These are phyloP conservation scores for Amanita muscaria DNA, from an alignment of 768 basidiomycete genomes.

Conservation along the genomic window DNA sequence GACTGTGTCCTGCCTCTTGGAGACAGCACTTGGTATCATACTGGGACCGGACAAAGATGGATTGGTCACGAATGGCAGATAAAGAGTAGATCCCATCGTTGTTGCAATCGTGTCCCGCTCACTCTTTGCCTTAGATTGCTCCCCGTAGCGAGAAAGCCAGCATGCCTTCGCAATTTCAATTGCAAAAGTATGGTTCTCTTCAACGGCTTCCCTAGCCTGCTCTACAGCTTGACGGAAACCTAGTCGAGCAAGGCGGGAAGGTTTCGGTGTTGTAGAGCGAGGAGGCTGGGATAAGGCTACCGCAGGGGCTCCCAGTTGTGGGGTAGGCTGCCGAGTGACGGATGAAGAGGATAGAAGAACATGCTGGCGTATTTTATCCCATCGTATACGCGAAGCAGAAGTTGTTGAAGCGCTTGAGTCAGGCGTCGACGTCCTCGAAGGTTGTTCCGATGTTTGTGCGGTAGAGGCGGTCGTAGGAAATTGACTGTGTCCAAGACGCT, in stretches of 20 bases:
- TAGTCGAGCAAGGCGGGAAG: constrained; percentile 40
- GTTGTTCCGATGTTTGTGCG: background rate
- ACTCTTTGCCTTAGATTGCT: constrained; percentile 20
- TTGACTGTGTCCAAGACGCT: background rate
- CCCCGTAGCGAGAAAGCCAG: constrained; percentile 41
- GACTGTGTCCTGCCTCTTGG: constrained; percentile 28
- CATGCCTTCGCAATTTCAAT: constrained; percentile 52
- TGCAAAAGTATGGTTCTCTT: constrained; percentile 41
- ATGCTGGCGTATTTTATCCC: constrained; percentile 48
- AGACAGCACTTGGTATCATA: constrained; percentile 7
- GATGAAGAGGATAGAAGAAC: constrained; percentile 27
- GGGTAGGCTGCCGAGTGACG: constrained; percentile 17
- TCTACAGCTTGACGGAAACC: constrained; percentile 63
- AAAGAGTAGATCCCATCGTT: constrained; percentile 26
- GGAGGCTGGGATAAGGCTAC: constrained; percentile 12
- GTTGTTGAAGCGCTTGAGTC: constrained; percentile 37
- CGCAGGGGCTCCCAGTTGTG: constrained; percentile 15
- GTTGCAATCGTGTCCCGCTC: constrained; percentile 17
- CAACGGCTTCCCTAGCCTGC: constrained; percentile 42
- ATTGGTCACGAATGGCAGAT: constrained; percentile 34
- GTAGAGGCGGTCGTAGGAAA: background rate
- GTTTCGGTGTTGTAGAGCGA: constrained; percentile 35
- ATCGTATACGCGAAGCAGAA: constrained; percentile 35
- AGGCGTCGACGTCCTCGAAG: constrained; percentile 30
- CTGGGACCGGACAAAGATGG: constrained; percentile 18